Conservation (phyloP, 2,329 filamentous ascomycete genomes). For the Dothiorella sarmentorum region DNA sequence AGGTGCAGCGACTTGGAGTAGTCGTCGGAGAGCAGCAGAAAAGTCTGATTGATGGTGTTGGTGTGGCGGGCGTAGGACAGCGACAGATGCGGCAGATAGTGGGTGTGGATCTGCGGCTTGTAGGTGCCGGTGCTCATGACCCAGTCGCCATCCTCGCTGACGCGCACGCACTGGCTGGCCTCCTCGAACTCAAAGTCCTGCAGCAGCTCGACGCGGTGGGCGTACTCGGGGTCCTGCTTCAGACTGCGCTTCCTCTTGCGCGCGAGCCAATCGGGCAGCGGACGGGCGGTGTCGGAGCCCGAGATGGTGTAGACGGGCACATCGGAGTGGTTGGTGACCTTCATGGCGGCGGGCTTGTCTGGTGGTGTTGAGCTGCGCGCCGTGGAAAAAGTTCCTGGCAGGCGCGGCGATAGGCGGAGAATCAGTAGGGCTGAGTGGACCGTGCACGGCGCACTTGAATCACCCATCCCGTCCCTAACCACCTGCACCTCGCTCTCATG, state of each 20-base stretch:
- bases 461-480: neutral
- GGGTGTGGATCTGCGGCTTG: slow-evolving; percentile 87
- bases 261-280: slow-evolving; percentile 92
- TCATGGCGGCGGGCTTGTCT: slow-evolving; percentile 53
- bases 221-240: slow-evolving; percentile 89
- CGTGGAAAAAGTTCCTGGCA: slow-evolving; percentile 13
- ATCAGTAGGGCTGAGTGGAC: slow-evolving; percentile 15
- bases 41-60: slow-evolving; percentile 84
- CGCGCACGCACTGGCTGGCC: slow-evolving; percentile 82
- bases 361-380: slow-evolving; percentile 5
- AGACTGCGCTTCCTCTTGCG: slow-evolving; percentile 83
- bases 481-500: neutral
- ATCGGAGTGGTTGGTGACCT: slow-evolving; percentile 75
- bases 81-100: slow-evolving; percentile 87
- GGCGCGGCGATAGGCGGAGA: slow-evolving; percentile 2
- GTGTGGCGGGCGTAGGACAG: slow-evolving; percentile 94
- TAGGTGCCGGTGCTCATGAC: slow-evolving; percentile 87
- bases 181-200: slow-evolving; percentile 99
- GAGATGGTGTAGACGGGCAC: slow-evolving; percentile 95
- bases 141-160: slow-evolving; percentile 96
- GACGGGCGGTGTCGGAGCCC: slow-evolving; percentile 80
- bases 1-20: slow-evolving; percentile 82
- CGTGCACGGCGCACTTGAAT: neutral
- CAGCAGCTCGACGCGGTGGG: slow-evolving; percentile 87
- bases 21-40: slow-evolving; percentile 81